A percentile compares a stretch with the other conserved stretches of the same genome.
These are phyloP conservation scores for Cladophialophora immunda DNA, from an alignment of 2,329 filamentous ascomycete species.

Conservation along the genomic window DNA sequence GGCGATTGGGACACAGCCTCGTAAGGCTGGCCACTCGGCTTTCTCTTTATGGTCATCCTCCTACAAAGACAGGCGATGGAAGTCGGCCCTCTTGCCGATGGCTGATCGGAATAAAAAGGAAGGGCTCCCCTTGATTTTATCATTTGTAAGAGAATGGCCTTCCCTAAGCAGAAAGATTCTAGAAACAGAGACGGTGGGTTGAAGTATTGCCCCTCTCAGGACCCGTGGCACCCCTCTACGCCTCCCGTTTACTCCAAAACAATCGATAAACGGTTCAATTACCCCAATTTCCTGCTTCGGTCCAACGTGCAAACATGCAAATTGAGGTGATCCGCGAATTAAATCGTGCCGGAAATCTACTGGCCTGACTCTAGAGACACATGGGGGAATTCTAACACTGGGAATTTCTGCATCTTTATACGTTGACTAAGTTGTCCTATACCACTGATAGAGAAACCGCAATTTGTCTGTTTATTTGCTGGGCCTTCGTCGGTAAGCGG, in stretches of 20 bases:
- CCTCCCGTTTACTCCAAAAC: background rate
- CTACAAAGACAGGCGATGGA: too few relatives aligned
- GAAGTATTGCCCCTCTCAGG: too few relatives aligned
- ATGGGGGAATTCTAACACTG: background rate
- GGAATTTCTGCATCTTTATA: background rate
- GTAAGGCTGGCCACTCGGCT: background rate
- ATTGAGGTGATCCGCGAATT: background rate
- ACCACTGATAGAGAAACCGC: background rate
- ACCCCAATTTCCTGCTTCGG: constrained; percentile 3
- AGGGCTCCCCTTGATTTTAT: background rate
- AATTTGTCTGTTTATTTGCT: too few relatives aligned
- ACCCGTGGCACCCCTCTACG: background rate
- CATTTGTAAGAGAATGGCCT: background rate
- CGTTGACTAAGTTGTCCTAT: background rate
- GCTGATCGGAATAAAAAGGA: too few relatives aligned
- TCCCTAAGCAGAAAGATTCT: background rate
- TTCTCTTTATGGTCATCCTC: background rate
- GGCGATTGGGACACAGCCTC: background rate
- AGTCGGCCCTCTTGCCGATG: background rate
- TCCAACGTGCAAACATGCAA: background rate
- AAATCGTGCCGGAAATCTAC: background rate
- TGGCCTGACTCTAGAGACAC: background rate
- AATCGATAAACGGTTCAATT: background rate
- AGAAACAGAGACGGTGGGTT: background rate
- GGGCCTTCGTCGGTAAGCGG: too few relatives aligned